Evolutionary conservation across 1,139 yeast genomes (phyloP).

Genomic region (Lipomyces yarrowii): DNA sequence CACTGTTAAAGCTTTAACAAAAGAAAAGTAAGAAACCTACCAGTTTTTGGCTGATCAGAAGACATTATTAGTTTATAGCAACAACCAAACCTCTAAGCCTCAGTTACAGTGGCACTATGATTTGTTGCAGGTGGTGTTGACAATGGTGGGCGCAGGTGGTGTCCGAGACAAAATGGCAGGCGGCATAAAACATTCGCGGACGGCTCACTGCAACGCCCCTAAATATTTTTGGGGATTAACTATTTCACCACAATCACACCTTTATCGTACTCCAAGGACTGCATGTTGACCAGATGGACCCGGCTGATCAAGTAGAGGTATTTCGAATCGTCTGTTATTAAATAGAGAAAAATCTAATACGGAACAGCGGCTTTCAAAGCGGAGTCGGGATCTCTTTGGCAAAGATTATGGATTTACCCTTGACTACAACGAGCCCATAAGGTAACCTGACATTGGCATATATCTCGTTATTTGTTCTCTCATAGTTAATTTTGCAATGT

Average conservation of each 20-base stretch:
- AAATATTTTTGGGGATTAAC: not conserved
- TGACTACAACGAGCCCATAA: conserved; percentile 27
- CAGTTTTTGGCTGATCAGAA: not conserved
- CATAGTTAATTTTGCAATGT: not conserved
- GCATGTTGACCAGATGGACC: conserved; percentile 13
- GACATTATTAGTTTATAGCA: not conserved
- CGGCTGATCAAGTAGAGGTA: conserved; percentile 27
- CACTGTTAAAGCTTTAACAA: not conserved
- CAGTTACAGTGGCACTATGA: not conserved
- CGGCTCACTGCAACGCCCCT: not conserved
- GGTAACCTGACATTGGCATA: conserved; percentile 11
- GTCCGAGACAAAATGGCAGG: not conserved
- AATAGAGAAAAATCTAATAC: not conserved
- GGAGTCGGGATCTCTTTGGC: conserved; percentile 32
- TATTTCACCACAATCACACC: not conserved
- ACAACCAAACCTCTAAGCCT: not conserved
- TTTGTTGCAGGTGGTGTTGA: not conserved
- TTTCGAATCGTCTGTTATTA: not conserved
- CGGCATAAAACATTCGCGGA: too few species aligned
- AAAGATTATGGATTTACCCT: conserved; percentile 30
- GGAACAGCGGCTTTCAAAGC: conserved; percentile 23
- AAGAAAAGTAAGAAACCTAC: not conserved
- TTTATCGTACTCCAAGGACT: not conserved
- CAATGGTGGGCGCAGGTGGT: not conserved
- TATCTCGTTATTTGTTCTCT: not conserved